A percentile compares a stretch with the other conserved stretches of the same genome.
Conservation (phyloP, 805 yeast genomes). For the Nakazawaea holstii region DNA sequence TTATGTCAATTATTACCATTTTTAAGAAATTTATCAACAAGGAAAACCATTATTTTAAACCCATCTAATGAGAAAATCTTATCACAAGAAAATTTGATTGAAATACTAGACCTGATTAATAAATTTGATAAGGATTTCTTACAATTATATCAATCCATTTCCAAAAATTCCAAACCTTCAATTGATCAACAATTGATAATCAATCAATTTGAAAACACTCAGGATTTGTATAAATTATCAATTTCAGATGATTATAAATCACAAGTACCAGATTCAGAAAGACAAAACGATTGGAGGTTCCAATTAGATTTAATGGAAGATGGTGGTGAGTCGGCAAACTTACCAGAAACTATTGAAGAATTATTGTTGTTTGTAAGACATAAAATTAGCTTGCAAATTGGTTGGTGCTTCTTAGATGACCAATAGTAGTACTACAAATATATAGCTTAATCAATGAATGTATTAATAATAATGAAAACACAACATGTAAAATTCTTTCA, state of each 20-base stretch:
- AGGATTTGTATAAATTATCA: conserved; percentile 17
- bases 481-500: background rate
- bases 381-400: conserved; percentile 21
- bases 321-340: background rate
- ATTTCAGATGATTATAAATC: conserved; percentile 2
- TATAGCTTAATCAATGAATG: background rate
- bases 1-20: conserved; percentile 44
- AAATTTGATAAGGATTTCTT: conserved; percentile 16
- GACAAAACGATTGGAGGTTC: conserved; percentile 16
- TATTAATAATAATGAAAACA: background rate
- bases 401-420: conserved; percentile 20
- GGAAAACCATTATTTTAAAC: background rate
- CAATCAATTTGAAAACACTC: conserved; percentile 11
- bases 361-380: conserved; percentile 19
- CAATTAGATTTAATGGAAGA: conserved; percentile 5
- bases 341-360: conserved; percentile 12
- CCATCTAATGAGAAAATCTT: conserved; percentile 7
- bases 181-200: conserved; percentile 10
- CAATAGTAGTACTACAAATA: background rate
- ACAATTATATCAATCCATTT: background rate
- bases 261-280: background rate
- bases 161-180: background rate
- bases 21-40: conserved; percentile 19
- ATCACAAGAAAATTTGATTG: conserved; percentile 17
- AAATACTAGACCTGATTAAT: conserved; percentile 21